Evolutionary conservation across 2,329 filamentous ascomycete species (phyloP), one percentile per base, ranked within the genome.

Genomic region (Colletotrichum graminicola): DNA sequence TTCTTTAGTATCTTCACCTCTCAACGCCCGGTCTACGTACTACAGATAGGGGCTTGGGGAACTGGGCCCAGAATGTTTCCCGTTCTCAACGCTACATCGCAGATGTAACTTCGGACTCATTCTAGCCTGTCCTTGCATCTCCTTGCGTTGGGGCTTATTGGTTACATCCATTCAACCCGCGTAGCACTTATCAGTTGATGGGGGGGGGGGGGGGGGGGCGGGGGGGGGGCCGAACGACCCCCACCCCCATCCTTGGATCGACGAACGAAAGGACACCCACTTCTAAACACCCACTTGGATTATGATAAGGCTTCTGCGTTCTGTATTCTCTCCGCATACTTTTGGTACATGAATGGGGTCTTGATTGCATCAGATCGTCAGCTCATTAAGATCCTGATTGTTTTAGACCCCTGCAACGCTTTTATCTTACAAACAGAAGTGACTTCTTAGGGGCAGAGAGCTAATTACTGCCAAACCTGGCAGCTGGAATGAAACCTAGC

Each of bases 171-270:
- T 36, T 32, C 43, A 18, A 32, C 41, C 21, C 34, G 16, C 6
- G 11, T 5, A 47, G 26, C 16, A 21, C 45, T 23, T 47, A 47
- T 52, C 49, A 1, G 4, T 54, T 32, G 29, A 34, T 21, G 29
- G 8, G 41, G n/a, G 18, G 16, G n/a, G 10, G 11, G 6, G 23
- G 18, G 0, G 21, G 18, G 29, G 8, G 41, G n/a, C 10, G 16
- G n/a, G 10, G 11, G 6, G 23, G 18, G 0, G 21, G 18, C n/a
- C n/a, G n/a, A n/a, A n/a, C n/a, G n/a, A n/a, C n/a, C 41, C 32
- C 63, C 54, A 18, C 63, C 54, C 63, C 63, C 63, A 66, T 66
- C 52, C 54, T 60, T 51, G 63, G 18, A 23, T 23, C n/a, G 18
- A 18, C 29, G 7, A 7, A 55, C 18, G 16, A 18, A 34, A 16